Conservation (phyloP, 805 yeast genomes). For the Teunomyces barrocoloradensis region DNA sequence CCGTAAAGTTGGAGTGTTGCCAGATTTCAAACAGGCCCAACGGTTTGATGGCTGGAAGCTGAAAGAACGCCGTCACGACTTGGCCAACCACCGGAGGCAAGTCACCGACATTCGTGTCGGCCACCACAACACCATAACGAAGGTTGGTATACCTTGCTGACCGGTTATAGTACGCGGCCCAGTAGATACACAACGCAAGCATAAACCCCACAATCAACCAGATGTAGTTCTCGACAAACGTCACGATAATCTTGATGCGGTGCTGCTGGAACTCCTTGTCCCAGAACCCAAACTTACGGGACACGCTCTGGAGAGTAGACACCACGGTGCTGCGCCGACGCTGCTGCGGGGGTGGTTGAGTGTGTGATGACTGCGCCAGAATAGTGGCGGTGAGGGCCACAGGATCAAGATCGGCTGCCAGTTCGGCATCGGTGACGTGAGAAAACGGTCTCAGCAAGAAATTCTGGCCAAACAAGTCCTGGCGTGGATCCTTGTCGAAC, state of each 20-base stretch:
- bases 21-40: constrained; percentile 25
- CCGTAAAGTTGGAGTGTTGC: constrained; percentile 15
- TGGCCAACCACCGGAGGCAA: constrained; percentile 25
- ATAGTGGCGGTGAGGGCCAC: background rate
- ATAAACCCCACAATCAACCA: constrained; percentile 22
- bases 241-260: constrained; percentile 18
- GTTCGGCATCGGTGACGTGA: background rate
- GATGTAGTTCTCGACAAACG: constrained; percentile 23
- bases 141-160: constrained; percentile 18
- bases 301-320: constrained; percentile 17
- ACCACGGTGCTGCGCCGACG: constrained; percentile 18
- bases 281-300: constrained; percentile 26
- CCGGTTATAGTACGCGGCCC: constrained; percentile 31
- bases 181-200: constrained; percentile 26
- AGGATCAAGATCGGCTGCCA: background rate
- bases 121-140: constrained; percentile 25
- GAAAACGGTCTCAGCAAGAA: background rate
- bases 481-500: background rate
- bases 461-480: background rate
- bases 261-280: constrained; percentile 25
- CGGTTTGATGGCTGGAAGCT: constrained; percentile 17
- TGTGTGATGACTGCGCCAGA: background rate
- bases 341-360: background rate
- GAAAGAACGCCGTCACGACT: constrained; percentile 18
- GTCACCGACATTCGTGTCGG: constrained; percentile 19